These are phyloP conservation scores for Xylaria sp. DNA, from an alignment of 2,329 filamentous ascomycete genomes.

Conservation along the genomic window DNA sequence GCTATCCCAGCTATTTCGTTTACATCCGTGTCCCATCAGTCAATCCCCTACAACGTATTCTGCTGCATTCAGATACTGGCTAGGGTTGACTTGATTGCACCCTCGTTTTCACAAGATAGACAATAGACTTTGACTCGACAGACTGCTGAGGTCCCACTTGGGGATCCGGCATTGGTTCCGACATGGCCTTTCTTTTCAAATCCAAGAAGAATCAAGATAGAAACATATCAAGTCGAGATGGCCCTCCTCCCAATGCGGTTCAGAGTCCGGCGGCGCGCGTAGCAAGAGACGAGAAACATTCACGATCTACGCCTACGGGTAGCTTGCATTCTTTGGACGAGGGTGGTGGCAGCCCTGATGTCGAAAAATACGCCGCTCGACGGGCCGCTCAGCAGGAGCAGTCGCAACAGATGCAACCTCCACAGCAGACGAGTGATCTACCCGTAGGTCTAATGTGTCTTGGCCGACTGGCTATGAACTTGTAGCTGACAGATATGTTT, in stretches of 20 bases:
- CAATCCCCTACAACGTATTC: conserved; percentile 8
- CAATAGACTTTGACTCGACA: conserved; percentile 32
- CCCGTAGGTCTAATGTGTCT: conserved; percentile 49
- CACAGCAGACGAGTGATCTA: conserved; percentile 49
- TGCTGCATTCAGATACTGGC: conserved; percentile 2
- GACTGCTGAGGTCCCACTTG: conserved; percentile 46
- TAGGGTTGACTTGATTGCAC: background rate
- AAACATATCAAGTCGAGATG: conserved; percentile 65
- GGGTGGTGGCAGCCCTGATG: conserved; percentile 70
- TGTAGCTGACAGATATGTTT: conserved; percentile 18
- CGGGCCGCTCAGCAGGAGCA: conserved; percentile 64
- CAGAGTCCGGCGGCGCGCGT: conserved; percentile 60
- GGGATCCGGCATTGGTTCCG: conserved; percentile 53
- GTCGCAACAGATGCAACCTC: conserved; percentile 40
- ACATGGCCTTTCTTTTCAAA: conserved; percentile 85
- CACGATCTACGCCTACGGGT: conserved; percentile 78
- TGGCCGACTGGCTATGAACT: conserved; percentile 5
- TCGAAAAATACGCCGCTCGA: conserved; percentile 64
- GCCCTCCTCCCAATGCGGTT: conserved; percentile 59
- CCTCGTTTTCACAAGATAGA: conserved; percentile 25
- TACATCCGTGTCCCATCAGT: conserved; percentile 24
- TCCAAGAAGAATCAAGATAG: conserved; percentile 80
- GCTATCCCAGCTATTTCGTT: conserved; percentile 40
- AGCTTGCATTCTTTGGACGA: conserved; percentile 79
- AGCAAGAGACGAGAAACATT: conserved; percentile 65